Conservation (phyloP, 2,329 filamentous ascomycete genomes). For the Colletotrichum liriopes region DNA sequence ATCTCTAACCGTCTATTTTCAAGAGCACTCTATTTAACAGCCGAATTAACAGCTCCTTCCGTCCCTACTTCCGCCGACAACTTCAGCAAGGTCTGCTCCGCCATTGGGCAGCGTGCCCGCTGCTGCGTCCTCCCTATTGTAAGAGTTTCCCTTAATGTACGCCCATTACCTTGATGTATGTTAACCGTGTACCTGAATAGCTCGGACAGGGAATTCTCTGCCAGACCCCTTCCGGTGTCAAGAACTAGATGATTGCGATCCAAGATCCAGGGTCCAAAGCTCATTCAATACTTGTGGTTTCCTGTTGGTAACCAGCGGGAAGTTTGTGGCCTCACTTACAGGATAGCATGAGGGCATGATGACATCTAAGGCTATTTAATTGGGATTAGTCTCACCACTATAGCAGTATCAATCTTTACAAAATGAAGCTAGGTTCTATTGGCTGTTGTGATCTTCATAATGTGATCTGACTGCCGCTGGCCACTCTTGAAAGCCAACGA, state of each 20-base stretch:
- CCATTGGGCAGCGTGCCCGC: conserved; percentile 67
- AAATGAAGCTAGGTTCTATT: neutral
- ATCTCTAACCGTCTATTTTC: accelerated
- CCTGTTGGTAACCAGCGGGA: neutral
- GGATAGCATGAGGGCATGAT: neutral
- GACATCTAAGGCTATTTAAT: too few species aligned
- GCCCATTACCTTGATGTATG: neutral
- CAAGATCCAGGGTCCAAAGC: neutral
- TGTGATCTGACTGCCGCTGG: too few species aligned
- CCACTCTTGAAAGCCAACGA: too few species aligned
- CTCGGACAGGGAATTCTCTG: conserved; percentile 54
- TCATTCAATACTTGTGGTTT: neutral
- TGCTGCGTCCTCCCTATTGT: conserved; percentile 71
- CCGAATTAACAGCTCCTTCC: conserved; percentile 14
- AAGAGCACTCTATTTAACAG: neutral
- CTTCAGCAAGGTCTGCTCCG: conserved; percentile 64
- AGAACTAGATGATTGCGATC: neutral
- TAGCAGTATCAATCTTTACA: neutral
- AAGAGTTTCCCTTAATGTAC: neutral
- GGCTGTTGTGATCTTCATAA: too few species aligned
- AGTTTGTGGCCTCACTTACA: neutral
- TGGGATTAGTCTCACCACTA: neutral
- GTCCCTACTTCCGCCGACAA: conserved; percentile 56
- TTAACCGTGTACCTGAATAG: neutral
- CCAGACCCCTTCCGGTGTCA: conserved; percentile 36